phyloP scores from a whole-genome alignment of 345 rosid genomes.

The Leavenworthia alabamica region DNA sequence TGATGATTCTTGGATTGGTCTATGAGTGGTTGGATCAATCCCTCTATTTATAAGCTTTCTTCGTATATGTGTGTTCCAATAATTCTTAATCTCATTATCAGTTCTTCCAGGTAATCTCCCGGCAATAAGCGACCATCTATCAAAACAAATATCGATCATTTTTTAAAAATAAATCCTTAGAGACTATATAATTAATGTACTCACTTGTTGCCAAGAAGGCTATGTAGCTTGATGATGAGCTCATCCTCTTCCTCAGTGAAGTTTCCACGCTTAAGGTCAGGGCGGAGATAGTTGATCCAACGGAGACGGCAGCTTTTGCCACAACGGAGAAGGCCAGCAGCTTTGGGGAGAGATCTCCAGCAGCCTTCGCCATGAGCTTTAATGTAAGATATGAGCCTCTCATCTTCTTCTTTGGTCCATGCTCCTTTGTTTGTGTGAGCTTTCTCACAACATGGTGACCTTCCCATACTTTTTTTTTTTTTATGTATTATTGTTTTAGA shows the following conservation, averaged over 20 bases:
- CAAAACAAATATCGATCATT: constrained; percentile 57
- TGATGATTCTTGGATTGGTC: constrained; percentile 50
- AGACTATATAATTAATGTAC: background rate
- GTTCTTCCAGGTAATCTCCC: constrained; percentile 85
- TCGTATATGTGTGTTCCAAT: constrained; percentile 86
- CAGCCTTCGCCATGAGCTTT: constrained; percentile 68
- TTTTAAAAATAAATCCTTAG: constrained; percentile 3
- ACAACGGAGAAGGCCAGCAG: constrained; percentile 65
- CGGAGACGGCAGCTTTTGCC: constrained; percentile 74
- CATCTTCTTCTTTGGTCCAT: constrained; percentile 55
- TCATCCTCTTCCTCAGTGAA: constrained; percentile 62
- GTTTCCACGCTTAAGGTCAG: constrained; percentile 65
- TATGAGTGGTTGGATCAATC: constrained; percentile 73
- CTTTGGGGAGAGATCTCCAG: constrained; percentile 66
- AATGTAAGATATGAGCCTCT: constrained; percentile 50
- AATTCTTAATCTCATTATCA: constrained; percentile 80
- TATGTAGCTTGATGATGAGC: constrained; percentile 60
- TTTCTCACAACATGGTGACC: constrained; percentile 74
- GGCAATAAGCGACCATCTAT: constrained; percentile 82
- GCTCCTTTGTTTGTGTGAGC: constrained; percentile 73
- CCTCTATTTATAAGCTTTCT: constrained; percentile 74
- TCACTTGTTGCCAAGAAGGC: constrained; percentile 65
- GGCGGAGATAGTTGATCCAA: constrained; percentile 62
- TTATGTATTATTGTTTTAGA: constrained; percentile 4
- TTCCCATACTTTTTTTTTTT: constrained; percentile 36